Base-by-base conservation (phyloP, 2,329 filamentous ascomycete genomes). In the Corynespora cassiicola region DNA sequence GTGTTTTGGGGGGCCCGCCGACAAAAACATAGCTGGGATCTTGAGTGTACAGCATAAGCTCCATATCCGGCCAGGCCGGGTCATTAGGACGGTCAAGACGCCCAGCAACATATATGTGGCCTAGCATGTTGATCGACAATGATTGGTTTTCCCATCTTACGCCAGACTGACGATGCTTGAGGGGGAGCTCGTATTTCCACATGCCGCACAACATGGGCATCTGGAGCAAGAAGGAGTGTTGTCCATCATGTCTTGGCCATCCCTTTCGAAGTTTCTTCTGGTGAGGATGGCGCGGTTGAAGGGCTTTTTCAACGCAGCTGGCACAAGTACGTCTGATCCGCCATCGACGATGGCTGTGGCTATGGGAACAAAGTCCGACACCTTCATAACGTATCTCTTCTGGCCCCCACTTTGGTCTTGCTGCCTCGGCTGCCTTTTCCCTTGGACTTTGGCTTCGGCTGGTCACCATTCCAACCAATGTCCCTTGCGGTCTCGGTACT, bases 1-100 rank as follows among this genome's bases (percentile, higher is more conserved):
- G 27, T n/a, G 23, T 31, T 19, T 42, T 16, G n/a, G n/a, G n/a
- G 7, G 39, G 39, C 11, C 24, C 20, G 14, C 23, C 24, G 19
- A 43, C 4, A 15, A 44, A 39, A 9, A 44, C 5, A 9, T 31
- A 44, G 35, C 22, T n/a, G 3, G 41, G 36, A 20, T 39, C 31
- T 27, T 40, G 41, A 12, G 18, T 22, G 30, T 25, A 32, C 21
- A 44, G 18, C 20, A 40, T 26, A 15, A 44, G 29, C 25, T 44
- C 41, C 41, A 44, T 44, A 20, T 40, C 41, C 17, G 41, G 41
- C 36, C 36, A 44, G 4, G 24, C 22, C 10, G 26, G 36, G 10
- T 17, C 31, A 2, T 34, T 20, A 19, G 19, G 30, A 15, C 30
- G 14, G 7, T 18, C 16, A 15, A 40, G 25, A 8, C 17, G 12